Base-by-base conservation (phyloP, 2,329 filamentous ascomycete species). In the Chrysoporthe deuterocubensis region DNA sequence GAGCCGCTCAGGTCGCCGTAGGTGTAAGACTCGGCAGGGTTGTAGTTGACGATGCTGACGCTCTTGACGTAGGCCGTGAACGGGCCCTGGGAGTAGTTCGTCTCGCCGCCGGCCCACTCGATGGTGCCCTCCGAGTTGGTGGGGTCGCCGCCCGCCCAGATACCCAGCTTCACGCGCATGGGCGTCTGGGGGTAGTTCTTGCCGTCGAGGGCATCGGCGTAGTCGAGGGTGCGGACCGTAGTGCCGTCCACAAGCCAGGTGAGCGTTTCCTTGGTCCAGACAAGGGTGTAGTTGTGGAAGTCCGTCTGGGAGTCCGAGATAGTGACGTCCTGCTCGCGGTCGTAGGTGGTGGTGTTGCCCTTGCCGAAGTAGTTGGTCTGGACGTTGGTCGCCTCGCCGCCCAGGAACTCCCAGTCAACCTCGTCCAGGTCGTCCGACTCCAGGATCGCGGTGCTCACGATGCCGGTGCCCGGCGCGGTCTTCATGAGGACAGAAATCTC, bases 351-450 rank as follows among this genome's bases (percentile, higher is more conserved):
- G 42, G 87, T 88, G 77, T 92, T 83, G 65, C 90, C 90, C 80
- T 92, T 90, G 77, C 89, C 88, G 76, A 91, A 92, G 80, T 95
- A 97, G 81, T 97, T 97, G 73, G 87, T 89, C 78, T 96, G 93
- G 3, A 93, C 92, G 73, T 93, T 82, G n/a, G 80, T 78, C 64
- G 85, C 79, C 71, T 90, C 84, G 59, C 87, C 89, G 61, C 93
- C 92, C 34, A 96, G 82, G 89, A 90, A 94, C 76, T 96, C 92
- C 87, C 90, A 93, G 75, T 95, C 92, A 70, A 96, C 93, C 80
- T 96, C 92, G 75, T 95, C 92, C 40, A 94, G 82, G 72, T 87
- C 84, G 74, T 94, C 90, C 0, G 91, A 94, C 77, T 93, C 89
- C 68, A 96, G 78, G 21, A 95, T 90, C 7, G 90, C 84, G 69